phyloP scores from a whole-genome alignment of 208 protist species.

The Herpetomonas samuelpessoai region DNA sequence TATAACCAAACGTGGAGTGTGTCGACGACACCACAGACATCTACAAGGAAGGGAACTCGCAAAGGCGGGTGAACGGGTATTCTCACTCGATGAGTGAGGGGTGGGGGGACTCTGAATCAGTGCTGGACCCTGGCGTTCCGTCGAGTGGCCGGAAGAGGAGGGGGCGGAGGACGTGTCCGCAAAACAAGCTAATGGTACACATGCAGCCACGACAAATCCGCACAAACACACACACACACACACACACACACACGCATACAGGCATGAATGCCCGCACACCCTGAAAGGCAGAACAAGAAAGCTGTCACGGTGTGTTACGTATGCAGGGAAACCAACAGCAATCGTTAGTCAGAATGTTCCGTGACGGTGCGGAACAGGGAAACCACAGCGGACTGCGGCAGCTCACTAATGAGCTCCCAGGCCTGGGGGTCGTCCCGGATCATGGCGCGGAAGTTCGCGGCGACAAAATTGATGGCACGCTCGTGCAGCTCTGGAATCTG shows the following conservation, averaged over 20 bases:
- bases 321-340: constrained; percentile 11
- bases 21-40: too few species aligned
- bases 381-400: constrained; percentile 74
- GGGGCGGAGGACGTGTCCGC: too few species aligned
- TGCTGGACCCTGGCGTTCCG: too few species aligned
- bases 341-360: constrained; percentile 40
- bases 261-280: not conserved
- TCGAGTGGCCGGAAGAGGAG: too few species aligned
- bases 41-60: too few species aligned
- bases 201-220: not conserved
- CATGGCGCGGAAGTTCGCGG: constrained; percentile 58
- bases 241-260: not conserved
- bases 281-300: constrained; percentile 11
- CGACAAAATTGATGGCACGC: constrained; percentile 65
- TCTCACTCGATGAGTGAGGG: too few species aligned
- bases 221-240: constrained; percentile 11
- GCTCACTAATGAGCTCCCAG: constrained; percentile 81
- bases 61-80: too few species aligned
- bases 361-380: constrained; percentile 76
- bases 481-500: constrained; percentile 78
- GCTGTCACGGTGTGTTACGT: constrained; percentile 7
- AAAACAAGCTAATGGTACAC: too few species aligned
- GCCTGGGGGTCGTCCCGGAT: constrained; percentile 74
- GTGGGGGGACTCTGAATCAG: too few species aligned
- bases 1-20: too few species aligned